phyloP scores from a whole-genome alignment of 768 basidiomycete genomes.

The Leccinum uliginosum region DNA sequence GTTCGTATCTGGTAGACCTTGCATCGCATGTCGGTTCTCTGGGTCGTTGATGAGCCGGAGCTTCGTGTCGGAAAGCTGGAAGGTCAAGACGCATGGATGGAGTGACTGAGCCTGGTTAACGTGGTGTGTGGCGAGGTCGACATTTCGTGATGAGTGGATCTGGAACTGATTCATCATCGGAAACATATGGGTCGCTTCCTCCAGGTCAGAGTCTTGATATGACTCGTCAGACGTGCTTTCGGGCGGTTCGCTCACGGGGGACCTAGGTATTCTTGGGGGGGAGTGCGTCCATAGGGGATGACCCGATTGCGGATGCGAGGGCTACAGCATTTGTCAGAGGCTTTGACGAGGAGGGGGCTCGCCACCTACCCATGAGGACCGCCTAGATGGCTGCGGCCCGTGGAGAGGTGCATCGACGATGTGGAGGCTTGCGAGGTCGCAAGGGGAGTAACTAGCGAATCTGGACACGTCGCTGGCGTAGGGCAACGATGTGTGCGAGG shows the following conservation, averaged over 20 bases:
- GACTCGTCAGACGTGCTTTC: slow-evolving; percentile 30
- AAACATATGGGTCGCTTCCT: slow-evolving; percentile 25
- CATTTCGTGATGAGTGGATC: slow-evolving; percentile 15
- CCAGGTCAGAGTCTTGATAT: slow-evolving; percentile 26
- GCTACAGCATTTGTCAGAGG: slow-evolving; percentile 21
- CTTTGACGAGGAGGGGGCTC: background rate
- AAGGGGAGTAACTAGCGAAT: slow-evolving; percentile 8
- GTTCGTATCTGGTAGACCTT: slow-evolving; percentile 13
- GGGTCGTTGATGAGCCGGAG: slow-evolving; percentile 26
- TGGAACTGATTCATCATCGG: slow-evolving; percentile 32
- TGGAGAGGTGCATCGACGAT: slow-evolving; percentile 8
- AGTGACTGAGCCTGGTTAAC: slow-evolving; percentile 11
- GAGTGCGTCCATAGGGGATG: slow-evolving; percentile 16
- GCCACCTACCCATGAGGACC: slow-evolving; percentile 25
- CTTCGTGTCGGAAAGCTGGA: slow-evolving; percentile 24
- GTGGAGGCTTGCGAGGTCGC: slow-evolving; percentile 9
- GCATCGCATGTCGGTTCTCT: slow-evolving; percentile 22
- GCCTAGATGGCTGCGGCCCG: slow-evolving; percentile 14
- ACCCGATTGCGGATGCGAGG: slow-evolving; percentile 12
- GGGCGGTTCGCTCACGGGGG: slow-evolving; percentile 27
- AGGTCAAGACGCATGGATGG: slow-evolving; percentile 29
- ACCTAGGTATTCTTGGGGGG: slow-evolving; percentile 12
- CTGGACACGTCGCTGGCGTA: slow-evolving; percentile 13
- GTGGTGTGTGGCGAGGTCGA: slow-evolving; percentile 4
- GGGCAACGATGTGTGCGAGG: slow-evolving; percentile 17